Evolutionary conservation across 2,329 filamentous ascomycete species (phyloP).

Genomic region (Neonectria sp.): DNA sequence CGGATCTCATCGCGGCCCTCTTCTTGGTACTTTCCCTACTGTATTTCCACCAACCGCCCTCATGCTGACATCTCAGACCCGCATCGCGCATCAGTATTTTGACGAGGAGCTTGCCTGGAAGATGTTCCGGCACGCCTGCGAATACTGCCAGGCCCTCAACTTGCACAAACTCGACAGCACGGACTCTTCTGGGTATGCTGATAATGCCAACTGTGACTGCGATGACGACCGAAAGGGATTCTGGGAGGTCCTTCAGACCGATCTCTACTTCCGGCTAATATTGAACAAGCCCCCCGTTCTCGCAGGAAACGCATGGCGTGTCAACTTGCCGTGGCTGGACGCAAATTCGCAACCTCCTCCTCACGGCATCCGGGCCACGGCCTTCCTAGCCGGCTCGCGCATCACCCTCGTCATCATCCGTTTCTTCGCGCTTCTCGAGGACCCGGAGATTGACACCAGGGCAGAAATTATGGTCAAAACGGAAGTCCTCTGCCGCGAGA

Average conservation of each 20-base stretch:
- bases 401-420: slow-evolving; percentile 49
- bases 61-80: slow-evolving; percentile 41
- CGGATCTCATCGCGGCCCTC: slow-evolving; percentile 50
- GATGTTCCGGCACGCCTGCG: slow-evolving; percentile 49
- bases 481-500: slow-evolving; percentile 47
- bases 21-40: slow-evolving; percentile 38
- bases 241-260: slow-evolving; percentile 53
- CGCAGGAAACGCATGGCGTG: slow-evolving; percentile 48
- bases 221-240: slow-evolving; percentile 49
- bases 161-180: slow-evolving; percentile 50
- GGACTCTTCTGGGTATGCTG: slow-evolving; percentile 30
- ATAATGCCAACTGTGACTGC: slow-evolving; percentile 32
- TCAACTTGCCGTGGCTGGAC: slow-evolving; percentile 52
- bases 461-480: slow-evolving; percentile 45
- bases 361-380: slow-evolving; percentile 42
- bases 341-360: slow-evolving; percentile 35
- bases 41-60: fast-evolving
- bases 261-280: slow-evolving; percentile 51
- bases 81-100: slow-evolving; percentile 50
- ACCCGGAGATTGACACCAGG: slow-evolving; percentile 36
- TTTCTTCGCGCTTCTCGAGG: slow-evolving; percentile 50
- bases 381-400: slow-evolving; percentile 49
- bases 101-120: slow-evolving; percentile 52
- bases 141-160: slow-evolving; percentile 50
- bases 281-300: slow-evolving; percentile 50